Percentiles rank a stretch among this genome's conserved stretches.
These are phyloP conservation scores for Neofusicoccum sp. DNA, from an alignment of 2,329 filamentous ascomycete species.

Conservation along the genomic window DNA sequence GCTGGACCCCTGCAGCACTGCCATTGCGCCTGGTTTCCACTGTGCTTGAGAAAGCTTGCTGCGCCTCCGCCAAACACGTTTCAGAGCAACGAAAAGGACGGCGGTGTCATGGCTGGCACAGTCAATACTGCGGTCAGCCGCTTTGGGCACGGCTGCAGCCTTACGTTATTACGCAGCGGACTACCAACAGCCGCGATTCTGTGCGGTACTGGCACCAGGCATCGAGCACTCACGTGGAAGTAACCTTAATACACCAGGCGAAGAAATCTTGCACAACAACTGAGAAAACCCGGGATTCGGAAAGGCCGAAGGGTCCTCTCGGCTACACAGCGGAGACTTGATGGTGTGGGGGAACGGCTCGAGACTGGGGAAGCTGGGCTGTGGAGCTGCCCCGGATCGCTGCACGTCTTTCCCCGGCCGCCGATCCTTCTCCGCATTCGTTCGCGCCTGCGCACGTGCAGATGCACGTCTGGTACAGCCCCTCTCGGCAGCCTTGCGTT, in stretches of 20 bases:
- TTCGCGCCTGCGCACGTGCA: slow-evolving; percentile 4
- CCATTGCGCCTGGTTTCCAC: no score
- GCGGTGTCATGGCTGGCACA: slow-evolving; percentile 3
- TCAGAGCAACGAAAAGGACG: not conserved
- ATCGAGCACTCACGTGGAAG: not conserved
- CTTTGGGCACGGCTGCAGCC: not conserved
- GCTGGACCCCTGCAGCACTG: no score
- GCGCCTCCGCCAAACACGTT: slow-evolving; percentile 9
- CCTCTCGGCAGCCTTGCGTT: not conserved
- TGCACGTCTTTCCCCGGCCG: not conserved
- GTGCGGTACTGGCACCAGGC: not conserved
- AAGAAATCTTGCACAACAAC: not conserved
- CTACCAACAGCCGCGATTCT: not conserved
- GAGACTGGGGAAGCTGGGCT: no score
- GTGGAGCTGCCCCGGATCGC: slow-evolving; percentile 1
- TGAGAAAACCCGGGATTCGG: not conserved
- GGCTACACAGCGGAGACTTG: not conserved
- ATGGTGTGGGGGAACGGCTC: not conserved
- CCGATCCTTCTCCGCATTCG: slow-evolving; percentile 5
- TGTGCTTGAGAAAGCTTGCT: not conserved
- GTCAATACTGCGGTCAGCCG: slow-evolving; percentile 9
- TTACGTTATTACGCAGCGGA: not conserved
- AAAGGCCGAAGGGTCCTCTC: no score
- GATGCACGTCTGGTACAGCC: not conserved
- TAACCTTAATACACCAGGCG: not conserved